These are phyloP conservation scores for Ceratocystis diversiconidia DNA, from an alignment of 2,329 filamentous ascomycete species.

Conservation along the genomic window DNA sequence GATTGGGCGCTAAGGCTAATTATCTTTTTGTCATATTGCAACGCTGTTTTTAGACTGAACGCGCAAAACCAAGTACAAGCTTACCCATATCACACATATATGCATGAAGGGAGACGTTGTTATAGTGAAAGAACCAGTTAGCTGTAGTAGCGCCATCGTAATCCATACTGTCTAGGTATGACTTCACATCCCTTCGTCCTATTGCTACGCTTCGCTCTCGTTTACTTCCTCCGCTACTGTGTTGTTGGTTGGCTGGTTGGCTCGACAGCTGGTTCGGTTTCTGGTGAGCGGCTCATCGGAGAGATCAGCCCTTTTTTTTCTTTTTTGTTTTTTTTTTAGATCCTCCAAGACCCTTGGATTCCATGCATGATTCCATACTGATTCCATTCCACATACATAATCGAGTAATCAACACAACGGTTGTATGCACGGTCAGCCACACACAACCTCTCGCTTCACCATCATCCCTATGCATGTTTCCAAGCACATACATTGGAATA, in stretches of 20 bases:
- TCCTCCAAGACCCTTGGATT: not conserved
- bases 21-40: too few relatives aligned
- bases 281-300: not conserved
- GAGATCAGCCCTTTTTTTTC: too few relatives aligned
- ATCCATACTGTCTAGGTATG: too few relatives aligned
- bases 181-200: not conserved
- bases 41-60: too few relatives aligned
- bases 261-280: not conserved
- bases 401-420: not conserved
- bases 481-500: not conserved
- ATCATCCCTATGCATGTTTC: not conserved
- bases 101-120: too few relatives aligned
- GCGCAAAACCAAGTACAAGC: too few relatives aligned
- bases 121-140: too few relatives aligned
- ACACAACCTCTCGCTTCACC: not conserved
- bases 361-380: not conserved
- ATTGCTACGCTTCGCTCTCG: not conserved
- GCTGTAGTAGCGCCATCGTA: too few relatives aligned
- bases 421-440: not conserved
- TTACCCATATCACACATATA: too few relatives aligned
- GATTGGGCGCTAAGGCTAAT: too few relatives aligned
- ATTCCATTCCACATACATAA: not conserved
- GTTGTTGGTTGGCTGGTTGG: too few relatives aligned
- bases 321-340: not conserved
- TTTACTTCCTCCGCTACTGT: not conserved